phyloP scores from a whole-genome alignment of 306 rosid species.

The cucumber (Cucumis sativus) region Cucumber_9930_V3 NC_026658.2:24891501-24892000 shows the following conservation, averaged over 20 bases:
- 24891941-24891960: conserved; percentile 79
- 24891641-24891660: conserved; percentile 13
- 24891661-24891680: conserved; percentile 82
- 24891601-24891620: not conserved
- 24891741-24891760: conserved; percentile 79
- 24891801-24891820: conserved; percentile 60
- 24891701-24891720: conserved; percentile 96
- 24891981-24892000: not conserved
- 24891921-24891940: conserved; percentile 81
- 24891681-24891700: conserved; percentile 60
- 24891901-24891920: conserved; percentile 58
- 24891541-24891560: conserved; percentile 85
- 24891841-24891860: conserved; percentile 72
- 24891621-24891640: not conserved
- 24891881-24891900: conserved; percentile 91
- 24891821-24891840: conserved; percentile 64
- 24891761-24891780: conserved; percentile 92
- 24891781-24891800: conserved; percentile 87
- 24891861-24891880: conserved; percentile 46
- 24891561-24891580: conserved; percentile 54
- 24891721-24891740: conserved; percentile 72
- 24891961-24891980: conserved; percentile 55
- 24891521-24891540: conserved; percentile 96
- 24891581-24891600: not conserved
- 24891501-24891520: conserved; percentile 70